Base-by-base conservation (phyloP, 371 early-diverging fungal genomes). In the Smittium mucronatum region DNA sequence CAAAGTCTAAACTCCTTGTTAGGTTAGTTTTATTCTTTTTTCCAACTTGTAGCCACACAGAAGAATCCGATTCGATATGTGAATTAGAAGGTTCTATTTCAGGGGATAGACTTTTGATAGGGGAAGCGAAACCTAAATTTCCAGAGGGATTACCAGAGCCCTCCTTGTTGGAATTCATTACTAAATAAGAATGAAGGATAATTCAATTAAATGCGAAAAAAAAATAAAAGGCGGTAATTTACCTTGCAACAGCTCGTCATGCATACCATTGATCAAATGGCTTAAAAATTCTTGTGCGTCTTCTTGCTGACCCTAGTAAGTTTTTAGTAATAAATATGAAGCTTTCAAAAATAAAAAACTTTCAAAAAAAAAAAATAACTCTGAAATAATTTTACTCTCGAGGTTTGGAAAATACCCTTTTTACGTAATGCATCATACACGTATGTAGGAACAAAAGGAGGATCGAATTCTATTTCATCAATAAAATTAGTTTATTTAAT, bases 271-370 rank as follows among this genome's bases (percentile, higher is more conserved):
- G 67, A 98, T 77, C 16, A 98, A 75, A 72, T 88, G 93, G 63
- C 91, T 91, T 70, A 97, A 75, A 78, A 95, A 97, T 76, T 98
- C 97, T 68, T 96, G 91, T 0, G 97, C 95, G 75, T 98, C 98
- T 75, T 98, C 96, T 78, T 98, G 97, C 57, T 93, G 86, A 5
- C 97, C 97, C 80, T 86, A 65, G 30, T 21, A 65, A 36, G n/a
- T n/a, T n/a, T n/a, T n/a, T n/a, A n/a, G n/a, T n/a, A n/a, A n/a
- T n/a, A n/a, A n/a, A n/a, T n/a, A n/a, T n/a, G n/a, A n/a, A n/a
- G n/a, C n/a, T n/a, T n/a, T n/a, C 15, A 28, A 59, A n/a, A 59
- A 59, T n/a, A n/a, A 59, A 5, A 59, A 59, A n/a, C 2, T 16
- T 2, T 15, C 25, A 15, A 47, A 15, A 47, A 47, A 47, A 15